phyloP scores from a whole-genome alignment of 1,284 basidiomycete species.

The Rhodotorula sp. region DNA sequence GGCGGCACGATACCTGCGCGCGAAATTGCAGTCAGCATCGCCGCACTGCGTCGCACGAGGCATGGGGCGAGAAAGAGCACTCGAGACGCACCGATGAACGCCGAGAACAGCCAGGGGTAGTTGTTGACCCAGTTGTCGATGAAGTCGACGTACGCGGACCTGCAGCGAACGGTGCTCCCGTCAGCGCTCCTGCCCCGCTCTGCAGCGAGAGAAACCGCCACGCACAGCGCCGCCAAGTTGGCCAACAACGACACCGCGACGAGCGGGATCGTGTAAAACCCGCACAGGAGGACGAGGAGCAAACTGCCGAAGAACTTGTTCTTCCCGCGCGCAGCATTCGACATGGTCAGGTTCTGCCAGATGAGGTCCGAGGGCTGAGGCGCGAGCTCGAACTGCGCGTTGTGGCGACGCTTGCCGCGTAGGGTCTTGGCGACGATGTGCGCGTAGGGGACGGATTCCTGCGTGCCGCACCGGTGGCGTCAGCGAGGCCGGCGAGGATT shows the following conservation, averaged over 20 bases:
- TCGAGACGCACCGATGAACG: constrained; percentile 39
- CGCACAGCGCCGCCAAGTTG: constrained; percentile 50
- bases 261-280: constrained; percentile 88
- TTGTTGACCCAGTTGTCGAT: constrained; percentile 64
- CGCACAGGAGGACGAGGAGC: constrained; percentile 68
- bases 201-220: neutral
- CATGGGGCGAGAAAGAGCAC: neutral
- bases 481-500: neutral
- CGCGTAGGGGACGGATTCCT: constrained; percentile 82
- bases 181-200: neutral
- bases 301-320: constrained; percentile 73
- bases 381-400: constrained; percentile 68
- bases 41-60: neutral
- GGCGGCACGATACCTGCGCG: constrained; percentile 70
- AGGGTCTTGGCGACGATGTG: constrained; percentile 77
- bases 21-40: neutral
- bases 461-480: neutral
- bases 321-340: constrained; percentile 65
- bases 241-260: constrained; percentile 66
- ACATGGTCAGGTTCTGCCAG: constrained; percentile 82
- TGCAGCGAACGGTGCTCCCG: neutral
- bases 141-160: constrained; percentile 67
- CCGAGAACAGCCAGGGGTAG: constrained; percentile 44
- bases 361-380: constrained; percentile 66
- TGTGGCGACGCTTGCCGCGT: constrained; percentile 67